Evolutionary conservation across 2,329 filamentous ascomycete genomes (phyloP), one percentile per base, ranked within the genome.

Genomic region (Aspergillus intermedius): DNA sequence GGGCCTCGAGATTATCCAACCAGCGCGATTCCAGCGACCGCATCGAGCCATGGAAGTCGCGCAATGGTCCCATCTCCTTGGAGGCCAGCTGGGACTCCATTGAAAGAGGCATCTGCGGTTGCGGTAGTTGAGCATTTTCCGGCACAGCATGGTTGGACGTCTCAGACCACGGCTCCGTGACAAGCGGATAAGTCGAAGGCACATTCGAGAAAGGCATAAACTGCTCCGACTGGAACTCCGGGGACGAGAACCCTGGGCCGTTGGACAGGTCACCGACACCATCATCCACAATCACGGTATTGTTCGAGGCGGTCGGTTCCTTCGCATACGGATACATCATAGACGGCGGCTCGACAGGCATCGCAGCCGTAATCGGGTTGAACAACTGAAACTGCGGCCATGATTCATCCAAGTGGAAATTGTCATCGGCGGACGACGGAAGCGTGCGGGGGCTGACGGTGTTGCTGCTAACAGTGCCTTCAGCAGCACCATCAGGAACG

Each of bases 361-460:
- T 62, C 17, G 54, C 59, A 13, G 60, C 55, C 13, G 60, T 57
- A 42, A 65, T 58, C 21, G 63, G 52, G 52, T 67, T 64, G 56
- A 66, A 60, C 8, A 70, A 52, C 28, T 66, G 67, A 34, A 67
- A 67, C 6, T 65, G 66, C 22, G 66, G 61, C 67, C 66, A 70
- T 46, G 61, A 57, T 48, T 69, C 65, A 48, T 70, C 67, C 39
- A 61, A 48, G 32, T 66, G 66, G 41, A 65, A 67, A 51, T 67
- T 66, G 45, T 69, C 67, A 48, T 70, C 67, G 44, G 63, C 55
- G 15, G 67, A 67, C 13, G 62, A 66, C 19, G 65, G 65, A 22
- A 69, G 52, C 3, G 67, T 69, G 44, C 59, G 57, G 30, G 67
- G 67, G 51, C 66, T 70, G 44, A 70, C 59, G 5, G 67, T 68